A percentile compares a stretch with the other conserved stretches of the same genome.
Evolutionary conservation across 768 basidiomycete species (phyloP).

Genomic region (Termitomyces sp.): DNA sequence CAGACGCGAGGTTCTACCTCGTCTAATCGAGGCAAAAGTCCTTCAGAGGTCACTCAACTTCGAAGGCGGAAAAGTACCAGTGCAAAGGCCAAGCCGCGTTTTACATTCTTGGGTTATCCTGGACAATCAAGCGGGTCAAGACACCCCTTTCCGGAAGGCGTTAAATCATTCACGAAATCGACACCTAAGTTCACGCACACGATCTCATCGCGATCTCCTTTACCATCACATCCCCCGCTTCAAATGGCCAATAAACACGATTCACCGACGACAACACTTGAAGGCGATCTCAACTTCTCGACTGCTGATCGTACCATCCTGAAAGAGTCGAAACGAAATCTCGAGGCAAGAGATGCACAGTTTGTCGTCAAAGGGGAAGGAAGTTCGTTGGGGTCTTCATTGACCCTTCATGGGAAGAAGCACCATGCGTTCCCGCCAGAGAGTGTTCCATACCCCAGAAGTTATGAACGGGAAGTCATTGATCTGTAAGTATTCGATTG

Average conservation of each 20-base stretch:
- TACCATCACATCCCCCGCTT: slow-evolving; percentile 6
- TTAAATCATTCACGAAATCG: slow-evolving; percentile 4
- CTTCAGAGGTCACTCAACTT: slow-evolving; percentile 23
- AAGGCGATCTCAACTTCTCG: slow-evolving; percentile 38
- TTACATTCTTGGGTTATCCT: slow-evolving; percentile 14
- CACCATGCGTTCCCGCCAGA: slow-evolving; percentile 48
- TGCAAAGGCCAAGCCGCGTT: slow-evolving; percentile 19
- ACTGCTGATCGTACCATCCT: slow-evolving; percentile 60
- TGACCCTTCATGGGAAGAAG: slow-evolving; percentile 34
- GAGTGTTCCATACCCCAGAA: slow-evolving; percentile 65
- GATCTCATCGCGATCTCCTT: slow-evolving; percentile 4
- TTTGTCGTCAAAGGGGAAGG: slow-evolving; percentile 47
- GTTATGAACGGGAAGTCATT: slow-evolving; percentile 55
- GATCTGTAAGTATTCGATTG: slow-evolving; percentile 52
- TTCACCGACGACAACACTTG: slow-evolving; percentile 1
- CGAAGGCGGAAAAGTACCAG: slow-evolving; percentile 30
- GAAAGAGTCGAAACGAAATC: slow-evolving; percentile 47
- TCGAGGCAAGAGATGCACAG: slow-evolving; percentile 48
- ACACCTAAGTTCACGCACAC: slow-evolving; percentile 10
- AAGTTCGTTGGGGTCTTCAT: slow-evolving; percentile 23
- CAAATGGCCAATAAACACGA: slow-evolving; percentile 4
- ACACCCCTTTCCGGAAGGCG: background rate
- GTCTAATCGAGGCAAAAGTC: slow-evolving; percentile 16
- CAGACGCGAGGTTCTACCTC: slow-evolving; percentile 26
- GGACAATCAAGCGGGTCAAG: background rate